Evolutionary conservation across 140 eudicot genomes (phyloP).

Genomic region (Senecio squalidus): DNA sequence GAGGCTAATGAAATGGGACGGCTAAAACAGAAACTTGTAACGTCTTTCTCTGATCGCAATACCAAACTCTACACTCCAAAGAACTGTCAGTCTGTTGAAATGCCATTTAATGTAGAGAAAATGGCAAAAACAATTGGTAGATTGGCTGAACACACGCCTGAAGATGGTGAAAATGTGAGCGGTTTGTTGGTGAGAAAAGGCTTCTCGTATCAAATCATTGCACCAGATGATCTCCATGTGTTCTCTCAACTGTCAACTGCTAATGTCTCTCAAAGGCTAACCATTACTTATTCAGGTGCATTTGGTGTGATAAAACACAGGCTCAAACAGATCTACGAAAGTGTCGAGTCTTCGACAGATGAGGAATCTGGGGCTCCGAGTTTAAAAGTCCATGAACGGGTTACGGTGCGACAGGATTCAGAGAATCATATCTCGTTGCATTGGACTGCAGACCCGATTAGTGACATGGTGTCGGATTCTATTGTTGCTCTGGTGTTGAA

Average conservation of each 20-base stretch:
- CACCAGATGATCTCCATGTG: conserved; percentile 86
- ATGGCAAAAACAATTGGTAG: conserved; percentile 91
- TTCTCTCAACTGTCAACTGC: conserved; percentile 90
- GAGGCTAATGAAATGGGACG: conserved; percentile 96
- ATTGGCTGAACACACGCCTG: conserved; percentile 79
- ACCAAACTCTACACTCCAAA: conserved; percentile 79
- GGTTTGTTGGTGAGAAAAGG: conserved; percentile 89
- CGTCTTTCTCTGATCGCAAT: conserved; percentile 68
- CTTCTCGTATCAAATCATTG: conserved; percentile 85
- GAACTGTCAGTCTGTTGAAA: conserved; percentile 89
- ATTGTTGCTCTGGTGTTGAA: conserved; percentile 82
- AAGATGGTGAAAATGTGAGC: conserved; percentile 67
- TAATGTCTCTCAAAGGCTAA: conserved; percentile 72
- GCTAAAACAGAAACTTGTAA: conserved; percentile 72
- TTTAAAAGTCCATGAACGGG: conserved; percentile 75
- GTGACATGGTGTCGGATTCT: conserved; percentile 96
- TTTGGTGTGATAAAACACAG: conserved; percentile 76
- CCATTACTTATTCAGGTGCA: conserved; percentile 88
- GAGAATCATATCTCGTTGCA: conserved; percentile 80
- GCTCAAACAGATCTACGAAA: conserved; percentile 80
- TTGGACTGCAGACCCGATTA: conserved; percentile 83
- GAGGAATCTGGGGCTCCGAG: conserved; percentile 63
- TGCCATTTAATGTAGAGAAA: conserved; percentile 83
- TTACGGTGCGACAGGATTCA: conserved; percentile 83
- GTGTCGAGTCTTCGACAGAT: conserved; percentile 60